Conservation (phyloP, 164 flowering plant genomes). For the Tetracentron sinense region DNA sequence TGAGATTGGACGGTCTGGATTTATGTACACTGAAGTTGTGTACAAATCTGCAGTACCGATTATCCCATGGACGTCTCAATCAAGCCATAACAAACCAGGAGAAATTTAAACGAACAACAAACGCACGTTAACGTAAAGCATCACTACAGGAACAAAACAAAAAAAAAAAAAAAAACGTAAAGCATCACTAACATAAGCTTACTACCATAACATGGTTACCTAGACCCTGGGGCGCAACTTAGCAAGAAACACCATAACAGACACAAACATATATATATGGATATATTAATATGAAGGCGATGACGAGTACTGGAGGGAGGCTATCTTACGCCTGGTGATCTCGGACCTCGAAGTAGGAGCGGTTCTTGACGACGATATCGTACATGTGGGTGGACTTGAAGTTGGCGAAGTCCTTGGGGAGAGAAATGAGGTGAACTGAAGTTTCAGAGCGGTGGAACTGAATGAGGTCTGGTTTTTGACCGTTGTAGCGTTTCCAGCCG, state of each 20-base stretch:
- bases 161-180: neutral
- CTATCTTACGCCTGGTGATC: conserved; percentile 19
- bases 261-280: too few relatives aligned
- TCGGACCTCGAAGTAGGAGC: conserved; percentile 50
- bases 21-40: too few relatives aligned
- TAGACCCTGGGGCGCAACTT: neutral
- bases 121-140: neutral
- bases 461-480: conserved; percentile 24
- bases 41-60: too few relatives aligned
- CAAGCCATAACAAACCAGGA: neutral
- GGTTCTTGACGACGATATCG: conserved; percentile 63
- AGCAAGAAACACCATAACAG: neutral
- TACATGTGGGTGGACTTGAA: conserved; percentile 48
- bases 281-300: too few relatives aligned
- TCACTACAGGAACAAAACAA: too few relatives aligned
- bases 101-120: neutral
- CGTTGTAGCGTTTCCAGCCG: conserved; percentile 45
- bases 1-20: too few relatives aligned
- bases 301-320: too few relatives aligned
- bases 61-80: neutral
- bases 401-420: conserved; percentile 35
- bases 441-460: conserved; percentile 42
- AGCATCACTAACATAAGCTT: neutral
- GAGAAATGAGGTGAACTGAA: conserved; percentile 39
- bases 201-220: too few relatives aligned